Percentiles rank a stretch among this genome's conserved stretches.
These are phyloP conservation scores for Hypoxylon sp. DNA, from an alignment of 2,329 filamentous ascomycete genomes.

Conservation along the genomic window DNA sequence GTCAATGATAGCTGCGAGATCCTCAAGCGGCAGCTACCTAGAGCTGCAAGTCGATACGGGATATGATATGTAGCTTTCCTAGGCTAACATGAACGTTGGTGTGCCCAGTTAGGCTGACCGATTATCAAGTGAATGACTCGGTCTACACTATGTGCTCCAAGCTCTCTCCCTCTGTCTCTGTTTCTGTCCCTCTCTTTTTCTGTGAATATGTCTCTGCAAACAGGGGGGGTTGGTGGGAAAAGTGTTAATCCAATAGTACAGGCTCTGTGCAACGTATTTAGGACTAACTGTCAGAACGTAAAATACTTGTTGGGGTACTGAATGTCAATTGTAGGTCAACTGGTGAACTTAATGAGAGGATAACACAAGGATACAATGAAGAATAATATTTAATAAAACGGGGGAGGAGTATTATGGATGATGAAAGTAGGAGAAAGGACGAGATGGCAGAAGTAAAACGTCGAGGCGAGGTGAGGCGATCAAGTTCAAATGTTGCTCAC, in stretches of 20 bases:
- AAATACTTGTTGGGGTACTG: slow-evolving; percentile 19
- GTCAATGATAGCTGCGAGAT: slow-evolving; percentile 40
- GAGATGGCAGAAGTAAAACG: slow-evolving; percentile 27
- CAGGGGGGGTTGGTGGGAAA: slow-evolving; percentile 19
- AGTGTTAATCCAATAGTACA: slow-evolving; percentile 36
- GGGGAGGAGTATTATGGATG: slow-evolving; percentile 21
- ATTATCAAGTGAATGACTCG: slow-evolving; percentile 56
- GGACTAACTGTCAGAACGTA: slow-evolving; percentile 13
- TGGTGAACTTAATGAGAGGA: slow-evolving; percentile 23
- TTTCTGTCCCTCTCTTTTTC: slow-evolving; percentile 12
- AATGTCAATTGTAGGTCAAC: slow-evolving; percentile 7
- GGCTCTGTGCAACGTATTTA: slow-evolving; percentile 23
- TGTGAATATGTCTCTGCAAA: slow-evolving; percentile 33
- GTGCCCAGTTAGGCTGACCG: slow-evolving; percentile 48
- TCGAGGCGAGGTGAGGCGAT: slow-evolving; percentile 45
- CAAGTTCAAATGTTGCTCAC: slow-evolving; percentile 42
- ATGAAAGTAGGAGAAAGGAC: slow-evolving; percentile 38
- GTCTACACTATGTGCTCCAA: slow-evolving; percentile 33
- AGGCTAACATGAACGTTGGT: slow-evolving; percentile 30
- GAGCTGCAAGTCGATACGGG: slow-evolving; percentile 32
- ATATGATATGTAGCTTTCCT: slow-evolving; percentile 23
- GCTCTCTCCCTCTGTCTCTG: slow-evolving; percentile 8
- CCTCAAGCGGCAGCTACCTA: slow-evolving; percentile 39
- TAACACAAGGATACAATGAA: slow-evolving; percentile 22
- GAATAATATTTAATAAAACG: slow-evolving; percentile 13